Evolutionary conservation across 805 yeast genomes (phyloP), one percentile per base, ranked within the genome.

Genomic region (Candida patagonica): DNA sequence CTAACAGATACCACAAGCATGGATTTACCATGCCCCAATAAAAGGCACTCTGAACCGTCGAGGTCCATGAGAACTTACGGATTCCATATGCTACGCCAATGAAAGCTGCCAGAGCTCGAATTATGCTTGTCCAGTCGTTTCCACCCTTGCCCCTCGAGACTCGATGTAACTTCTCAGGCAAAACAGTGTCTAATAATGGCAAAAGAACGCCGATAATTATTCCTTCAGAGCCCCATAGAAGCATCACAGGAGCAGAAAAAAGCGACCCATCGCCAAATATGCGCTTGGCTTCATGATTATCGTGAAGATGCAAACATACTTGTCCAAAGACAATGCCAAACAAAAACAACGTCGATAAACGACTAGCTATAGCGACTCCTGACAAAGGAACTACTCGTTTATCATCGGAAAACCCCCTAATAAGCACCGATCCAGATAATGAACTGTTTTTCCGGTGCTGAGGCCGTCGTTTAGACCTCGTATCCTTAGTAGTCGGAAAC

Each of bases 31-130:
- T 46, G 6, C 60, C 59, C 58, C 63, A 56, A 24, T 57, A 56
- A 26, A 51, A 45, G 2, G 63, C 59, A 1, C 64, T 63, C 40
- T 61, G 63, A 16, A 54, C 37, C 3, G 60, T 55, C 1, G 62
- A 58, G 6, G 56, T 44, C 63, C 63, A 59, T 9, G 57, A 52
- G 22, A 64, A 52, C 43, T 61, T 60, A 12, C 63, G 56, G 16
- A 61, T 53, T 17, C 66, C 65, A 39, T 63, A 63, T 8, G 62
- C 50, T 9, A 63, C 55, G 12, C 68, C 67, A 40, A 63, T 42
- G 30, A 63, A 56, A 16, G 62, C 62, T 6, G 62, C 68, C 26
- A 60, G 55, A 8, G 66, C 61, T 6, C 68, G 54, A 6, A 61
- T 51, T 22, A 62, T 47, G n/a, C 62, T 49, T 7, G 46, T 33